Evolutionary conservation across 2,329 filamentous ascomycete species (phyloP).

Genomic region (Penicillium oxalicum): DNA sequence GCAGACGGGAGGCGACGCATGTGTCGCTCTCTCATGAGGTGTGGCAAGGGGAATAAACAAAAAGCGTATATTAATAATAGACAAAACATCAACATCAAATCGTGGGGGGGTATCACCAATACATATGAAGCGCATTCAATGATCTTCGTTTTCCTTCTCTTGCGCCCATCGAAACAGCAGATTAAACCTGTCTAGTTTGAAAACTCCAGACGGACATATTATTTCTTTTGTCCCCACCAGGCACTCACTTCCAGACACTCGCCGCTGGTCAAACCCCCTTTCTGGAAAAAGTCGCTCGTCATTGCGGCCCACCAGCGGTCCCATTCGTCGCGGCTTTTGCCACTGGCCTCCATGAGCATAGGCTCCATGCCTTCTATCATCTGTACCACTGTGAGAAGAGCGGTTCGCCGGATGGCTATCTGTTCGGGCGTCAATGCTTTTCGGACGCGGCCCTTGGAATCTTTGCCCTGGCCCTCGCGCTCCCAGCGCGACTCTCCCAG

Average conservation of each 20-base stretch:
- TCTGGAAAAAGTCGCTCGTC: constrained; percentile 75
- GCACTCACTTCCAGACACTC: constrained; percentile 70
- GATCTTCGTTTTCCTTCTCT: constrained; percentile 22
- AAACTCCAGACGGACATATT: constrained; percentile 10
- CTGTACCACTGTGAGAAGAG: constrained; percentile 73
- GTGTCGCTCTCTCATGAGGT: not conserved
- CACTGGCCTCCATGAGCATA: constrained; percentile 71
- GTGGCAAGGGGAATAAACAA: not conserved
- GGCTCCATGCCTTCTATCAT: constrained; percentile 82
- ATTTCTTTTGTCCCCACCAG: constrained; percentile 58
- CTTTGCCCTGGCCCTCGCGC: constrained; percentile 51
- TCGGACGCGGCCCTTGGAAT: constrained; percentile 26
- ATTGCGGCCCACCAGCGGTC: constrained; percentile 82
- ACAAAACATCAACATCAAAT: constrained; percentile 15
- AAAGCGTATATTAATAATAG: constrained; percentile 7
- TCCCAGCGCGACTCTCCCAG: constrained; percentile 84
- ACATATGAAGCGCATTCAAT: constrained; percentile 32
- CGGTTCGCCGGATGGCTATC: constrained; percentile 67
- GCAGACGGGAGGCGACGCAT: too few species aligned
- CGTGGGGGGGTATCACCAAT: constrained; percentile 34
- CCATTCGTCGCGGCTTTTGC: constrained; percentile 88
- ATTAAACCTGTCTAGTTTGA: constrained; percentile 20
- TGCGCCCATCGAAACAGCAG: constrained; percentile 24
- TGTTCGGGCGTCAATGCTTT: constrained; percentile 62
- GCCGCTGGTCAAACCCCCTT: constrained; percentile 71